These are phyloP conservation scores for Rhodotorula glutinis DNA, from an alignment of 1,284 basidiomycete species.

Conservation along the genomic window DNA sequence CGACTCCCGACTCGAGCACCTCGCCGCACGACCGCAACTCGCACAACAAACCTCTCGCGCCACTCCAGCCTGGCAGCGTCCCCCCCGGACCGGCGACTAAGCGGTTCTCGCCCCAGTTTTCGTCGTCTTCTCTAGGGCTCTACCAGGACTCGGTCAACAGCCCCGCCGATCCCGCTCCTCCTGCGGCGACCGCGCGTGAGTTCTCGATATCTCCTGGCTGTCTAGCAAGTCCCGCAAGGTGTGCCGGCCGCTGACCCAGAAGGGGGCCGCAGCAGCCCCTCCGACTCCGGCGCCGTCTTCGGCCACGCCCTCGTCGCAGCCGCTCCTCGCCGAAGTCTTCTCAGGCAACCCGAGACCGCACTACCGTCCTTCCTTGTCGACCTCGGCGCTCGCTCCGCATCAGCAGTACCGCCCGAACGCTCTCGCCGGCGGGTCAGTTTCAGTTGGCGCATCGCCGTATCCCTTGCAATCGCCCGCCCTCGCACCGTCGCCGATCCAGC, in stretches of 20 bases:
- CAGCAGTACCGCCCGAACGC: slow-evolving; percentile 21
- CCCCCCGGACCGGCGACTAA: background rate
- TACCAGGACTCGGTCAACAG: slow-evolving; percentile 47
- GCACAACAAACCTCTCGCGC: background rate
- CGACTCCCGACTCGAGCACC: slow-evolving; percentile 16
- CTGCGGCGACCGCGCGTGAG: too few relatives aligned
- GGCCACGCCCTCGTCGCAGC: slow-evolving; percentile 22
- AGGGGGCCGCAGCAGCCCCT: too few relatives aligned
- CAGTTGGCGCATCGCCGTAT: slow-evolving; percentile 1
- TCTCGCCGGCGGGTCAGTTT: background rate
- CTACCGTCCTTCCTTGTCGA: slow-evolving; percentile 25
- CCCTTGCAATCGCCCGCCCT: background rate
- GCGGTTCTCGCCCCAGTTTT: slow-evolving; percentile 1
- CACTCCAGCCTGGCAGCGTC: background rate
- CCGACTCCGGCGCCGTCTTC: background rate
- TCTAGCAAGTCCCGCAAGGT: too few relatives aligned
- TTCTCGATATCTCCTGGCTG: too few relatives aligned
- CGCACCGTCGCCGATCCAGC: slow-evolving; percentile 6
- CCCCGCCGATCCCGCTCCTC: background rate
- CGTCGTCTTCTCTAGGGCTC: slow-evolving; percentile 44
- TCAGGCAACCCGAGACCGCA: slow-evolving; percentile 34
- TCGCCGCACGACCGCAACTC: slow-evolving; percentile 13
- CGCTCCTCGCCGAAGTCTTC: slow-evolving; percentile 40
- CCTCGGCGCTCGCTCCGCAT: slow-evolving; percentile 3
- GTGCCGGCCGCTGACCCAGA: too few relatives aligned